These are phyloP conservation scores for Leucocoprinus birnbaumii DNA, from an alignment of 768 basidiomycete genomes.

Conservation along the genomic window DNA sequence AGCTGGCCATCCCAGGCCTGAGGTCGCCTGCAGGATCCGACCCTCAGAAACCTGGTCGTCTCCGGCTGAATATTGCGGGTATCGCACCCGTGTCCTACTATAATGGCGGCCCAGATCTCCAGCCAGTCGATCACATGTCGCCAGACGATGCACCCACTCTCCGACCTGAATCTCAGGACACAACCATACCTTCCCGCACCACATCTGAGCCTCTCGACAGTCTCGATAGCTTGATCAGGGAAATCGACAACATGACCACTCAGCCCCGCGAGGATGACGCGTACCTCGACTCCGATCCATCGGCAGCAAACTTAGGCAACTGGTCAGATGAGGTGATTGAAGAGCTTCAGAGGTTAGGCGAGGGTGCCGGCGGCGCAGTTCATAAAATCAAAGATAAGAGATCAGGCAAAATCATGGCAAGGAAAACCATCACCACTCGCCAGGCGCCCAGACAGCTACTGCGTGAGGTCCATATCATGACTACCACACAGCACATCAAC, in stretches of 20 bases:
- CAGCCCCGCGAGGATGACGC: slow-evolving; percentile 20
- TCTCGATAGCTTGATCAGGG: slow-evolving; percentile 35
- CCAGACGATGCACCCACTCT: slow-evolving; percentile 9
- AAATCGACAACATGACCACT: slow-evolving; percentile 24
- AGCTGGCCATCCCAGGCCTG: not conserved
- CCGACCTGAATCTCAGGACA: slow-evolving; percentile 22
- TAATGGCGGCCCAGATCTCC: slow-evolving; percentile 7
- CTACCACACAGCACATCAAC: slow-evolving; percentile 78
- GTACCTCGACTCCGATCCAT: slow-evolving; percentile 15
- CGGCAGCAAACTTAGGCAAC: slow-evolving; percentile 25
- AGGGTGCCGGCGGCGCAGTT: slow-evolving; percentile 95
- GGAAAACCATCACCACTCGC: slow-evolving; percentile 90
- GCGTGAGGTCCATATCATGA: slow-evolving; percentile 89
- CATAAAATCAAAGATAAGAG: slow-evolving; percentile 88
- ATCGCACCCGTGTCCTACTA: slow-evolving; percentile 1
- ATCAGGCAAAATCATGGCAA: slow-evolving; percentile 80
- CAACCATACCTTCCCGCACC: slow-evolving; percentile 26
- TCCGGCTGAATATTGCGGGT: slow-evolving; percentile 1
- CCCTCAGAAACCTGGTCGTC: not conserved
- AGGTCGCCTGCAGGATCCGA: not conserved
- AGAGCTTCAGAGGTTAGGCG: slow-evolving; percentile 77
- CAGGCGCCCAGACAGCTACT: slow-evolving; percentile 93
- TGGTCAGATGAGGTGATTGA: slow-evolving; percentile 77
- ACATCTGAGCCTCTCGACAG: slow-evolving; percentile 32
- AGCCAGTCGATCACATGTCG: slow-evolving; percentile 1